Conservation (phyloP, 192 early-diverging fungal species). For the Podila minutissima region DNA sequence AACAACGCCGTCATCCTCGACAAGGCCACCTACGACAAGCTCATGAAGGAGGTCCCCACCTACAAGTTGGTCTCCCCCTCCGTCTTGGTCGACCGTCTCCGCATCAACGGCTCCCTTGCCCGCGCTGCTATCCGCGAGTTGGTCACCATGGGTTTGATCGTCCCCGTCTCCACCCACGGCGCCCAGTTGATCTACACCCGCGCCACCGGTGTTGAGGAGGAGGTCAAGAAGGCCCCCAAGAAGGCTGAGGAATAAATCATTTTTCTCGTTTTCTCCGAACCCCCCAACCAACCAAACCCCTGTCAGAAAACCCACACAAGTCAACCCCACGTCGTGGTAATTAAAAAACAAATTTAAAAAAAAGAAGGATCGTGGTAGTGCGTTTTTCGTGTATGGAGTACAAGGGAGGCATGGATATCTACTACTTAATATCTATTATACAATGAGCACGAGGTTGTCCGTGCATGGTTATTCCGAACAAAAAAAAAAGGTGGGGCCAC, state of each 20-base stretch:
- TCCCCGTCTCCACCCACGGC: slow-evolving; percentile 86
- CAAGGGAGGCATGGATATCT: too few species aligned
- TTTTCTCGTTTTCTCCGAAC: background rate
- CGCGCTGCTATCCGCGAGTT: slow-evolving; percentile 58
- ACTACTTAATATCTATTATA: too few species aligned
- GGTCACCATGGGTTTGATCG: slow-evolving; percentile 82
- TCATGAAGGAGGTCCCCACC: slow-evolving; percentile 98
- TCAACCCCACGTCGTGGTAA: background rate
- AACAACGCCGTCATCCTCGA: slow-evolving; percentile 98
- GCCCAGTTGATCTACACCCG: slow-evolving; percentile 87
- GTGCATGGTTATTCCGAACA: too few species aligned
- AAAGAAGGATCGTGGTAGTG: background rate
- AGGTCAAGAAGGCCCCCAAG: slow-evolving; percentile 40
- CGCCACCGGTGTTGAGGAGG: slow-evolving; percentile 57
- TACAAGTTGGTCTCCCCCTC: slow-evolving; percentile 99
- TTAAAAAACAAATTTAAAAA: slow-evolving; percentile 1
- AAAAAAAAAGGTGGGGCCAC: too few species aligned
- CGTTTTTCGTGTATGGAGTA: too few species aligned
- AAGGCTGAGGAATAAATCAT: slow-evolving; percentile 39
- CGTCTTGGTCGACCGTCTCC: slow-evolving; percentile 96
- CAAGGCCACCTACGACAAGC: slow-evolving; percentile 94
- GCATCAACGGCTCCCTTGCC: slow-evolving; percentile 96
- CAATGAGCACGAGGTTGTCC: too few species aligned
- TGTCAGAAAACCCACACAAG: background rate
- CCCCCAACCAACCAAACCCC: background rate